Conservation (phyloP, 805 yeast genomes). For the Wickerhamiella bombiphila region DNA sequence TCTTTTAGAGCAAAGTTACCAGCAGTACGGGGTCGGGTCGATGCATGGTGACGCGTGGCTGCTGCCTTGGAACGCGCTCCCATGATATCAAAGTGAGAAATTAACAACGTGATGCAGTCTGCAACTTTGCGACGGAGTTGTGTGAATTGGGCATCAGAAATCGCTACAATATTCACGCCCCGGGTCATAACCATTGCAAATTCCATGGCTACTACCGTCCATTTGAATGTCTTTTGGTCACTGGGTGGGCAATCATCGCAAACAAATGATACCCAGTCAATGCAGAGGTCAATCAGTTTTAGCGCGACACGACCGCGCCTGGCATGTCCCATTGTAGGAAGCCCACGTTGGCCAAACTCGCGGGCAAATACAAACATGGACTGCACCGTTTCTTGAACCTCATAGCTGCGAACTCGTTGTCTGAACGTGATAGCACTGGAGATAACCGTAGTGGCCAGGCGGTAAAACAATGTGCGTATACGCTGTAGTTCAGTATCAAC, state of each 20-base stretch:
- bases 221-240: slow-evolving; percentile 77
- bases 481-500: slow-evolving; percentile 61
- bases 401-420: slow-evolving; percentile 35
- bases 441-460: slow-evolving; percentile 50
- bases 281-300: slow-evolving; percentile 57
- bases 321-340: slow-evolving; percentile 46
- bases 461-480: slow-evolving; percentile 51
- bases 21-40: neutral
- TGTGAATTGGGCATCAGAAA: slow-evolving; percentile 63
- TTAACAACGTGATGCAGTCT: slow-evolving; percentile 81
- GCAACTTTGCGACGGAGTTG: slow-evolving; percentile 70
- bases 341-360: slow-evolving; percentile 64
- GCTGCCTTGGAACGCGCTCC: slow-evolving; percentile 80
- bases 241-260: slow-evolving; percentile 92
- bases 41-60: slow-evolving; percentile 23
- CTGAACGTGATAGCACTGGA: slow-evolving; percentile 41
- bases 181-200: slow-evolving; percentile 90
- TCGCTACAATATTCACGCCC: slow-evolving; percentile 73
- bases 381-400: slow-evolving; percentile 64
- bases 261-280: slow-evolving; percentile 85
- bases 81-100: slow-evolving; percentile 95
- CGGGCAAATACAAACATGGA: slow-evolving; percentile 61
- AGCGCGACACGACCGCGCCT: slow-evolving; percentile 55
- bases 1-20: slow-evolving; percentile 35
- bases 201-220: slow-evolving; percentile 93